Conservation (phyloP, 2,329 filamentous ascomycete species). For the Stemphylium beticola region DNA sequence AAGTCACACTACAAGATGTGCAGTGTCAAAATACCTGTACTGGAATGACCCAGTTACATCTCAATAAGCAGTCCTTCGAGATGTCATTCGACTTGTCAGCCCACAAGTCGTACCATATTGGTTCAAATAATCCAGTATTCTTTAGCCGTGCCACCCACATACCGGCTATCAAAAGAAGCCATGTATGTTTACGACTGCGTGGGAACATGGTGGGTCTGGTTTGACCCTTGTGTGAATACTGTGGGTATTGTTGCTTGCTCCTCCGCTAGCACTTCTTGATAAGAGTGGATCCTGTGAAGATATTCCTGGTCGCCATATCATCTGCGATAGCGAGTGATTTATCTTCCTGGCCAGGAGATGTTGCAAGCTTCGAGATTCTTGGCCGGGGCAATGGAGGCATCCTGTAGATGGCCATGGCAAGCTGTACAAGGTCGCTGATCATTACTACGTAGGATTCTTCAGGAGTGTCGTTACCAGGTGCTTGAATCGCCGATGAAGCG, state of each 20-base stretch:
- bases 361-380: too few species aligned
- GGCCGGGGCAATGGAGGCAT: too few species aligned
- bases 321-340: too few species aligned
- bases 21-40: background rate
- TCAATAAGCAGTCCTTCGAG: background rate
- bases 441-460: background rate
- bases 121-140: background rate
- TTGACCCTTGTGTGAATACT: background rate
- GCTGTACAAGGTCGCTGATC: too few species aligned
- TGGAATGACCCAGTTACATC: background rate
- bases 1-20: background rate
- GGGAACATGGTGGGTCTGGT: background rate
- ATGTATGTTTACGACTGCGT: background rate
- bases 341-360: too few species aligned
- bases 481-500: background rate
- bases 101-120: slow-evolving; percentile 3
- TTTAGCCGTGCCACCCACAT: background rate
- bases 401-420: too few species aligned
- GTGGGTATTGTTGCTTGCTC: background rate
- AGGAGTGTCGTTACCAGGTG: background rate
- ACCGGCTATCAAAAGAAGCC: background rate
- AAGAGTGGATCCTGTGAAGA: too few species aligned
- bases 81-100: background rate
- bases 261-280: background rate
- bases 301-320: too few species aligned